Base-by-base conservation (phyloP, 441 rosid genomes). In the Raphanus hybrid region DNA sequence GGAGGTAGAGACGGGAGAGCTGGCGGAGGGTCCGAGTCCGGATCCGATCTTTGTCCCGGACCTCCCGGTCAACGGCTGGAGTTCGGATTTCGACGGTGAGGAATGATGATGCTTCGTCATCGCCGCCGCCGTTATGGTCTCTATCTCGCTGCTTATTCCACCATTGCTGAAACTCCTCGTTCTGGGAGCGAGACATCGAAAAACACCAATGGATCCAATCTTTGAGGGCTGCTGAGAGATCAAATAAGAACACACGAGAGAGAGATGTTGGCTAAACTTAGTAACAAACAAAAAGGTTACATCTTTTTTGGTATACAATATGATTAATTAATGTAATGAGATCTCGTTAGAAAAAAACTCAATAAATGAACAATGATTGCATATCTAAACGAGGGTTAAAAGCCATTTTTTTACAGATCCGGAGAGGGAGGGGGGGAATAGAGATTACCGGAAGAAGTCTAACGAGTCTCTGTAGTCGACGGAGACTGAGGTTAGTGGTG, bases 161-260 rank as follows among this genome's bases (percentile, higher is more conserved):
- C 95, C 98, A 91, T 89, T 92, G 85, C 58, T 90, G 97, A 84
- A 94, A 94, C 87, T 92, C 98, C 59, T 83, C 77, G 84, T 92
- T 92, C 71, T 86, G 97, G 3, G 89, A 70, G 11, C 89, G 90
- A 82, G 92, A 87, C 97, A 92, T 92, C 23, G 58, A 15, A 16
- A 16, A 16, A 16, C 57, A 54, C 9, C 9, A 8, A 52, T 52
- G 58, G 58, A 52, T 52, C 58, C 58, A 54, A 54, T 54, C 58
- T 15, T 54, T n/a, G 9, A 1, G 43, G 52, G 14, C 52, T 54
- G 14, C 52, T 54, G 20, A 52, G 55, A 45, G 58, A 52, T 52
- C 58, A 52, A 52, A 6, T 14, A 15, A 15, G 10, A 43, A 43
- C 14, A 37, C 41, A 45, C 52, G 11, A 12, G 4, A 3, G 45